A percentile compares a stretch with the other conserved stretches of the same genome.
Conservation (phyloP, 1,139 yeast genomes). For the Hansenula sp. region DNA sequence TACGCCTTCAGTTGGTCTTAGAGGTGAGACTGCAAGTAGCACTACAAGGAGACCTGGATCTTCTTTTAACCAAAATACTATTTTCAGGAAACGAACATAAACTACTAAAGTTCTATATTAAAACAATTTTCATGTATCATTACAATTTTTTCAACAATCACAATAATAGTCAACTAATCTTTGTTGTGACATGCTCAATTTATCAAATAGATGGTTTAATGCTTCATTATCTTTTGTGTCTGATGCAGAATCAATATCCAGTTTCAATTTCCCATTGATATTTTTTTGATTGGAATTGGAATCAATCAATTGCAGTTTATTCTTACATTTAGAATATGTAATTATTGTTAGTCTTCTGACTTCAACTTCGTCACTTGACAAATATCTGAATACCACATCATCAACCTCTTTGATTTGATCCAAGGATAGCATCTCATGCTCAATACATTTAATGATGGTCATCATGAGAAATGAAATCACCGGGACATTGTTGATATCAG, state of each 20-base stretch:
- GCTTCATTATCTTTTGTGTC: slow-evolving; percentile 10
- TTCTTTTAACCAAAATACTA: slow-evolving; percentile 6
- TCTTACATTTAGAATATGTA: slow-evolving; percentile 33
- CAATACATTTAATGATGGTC: slow-evolving; percentile 18
- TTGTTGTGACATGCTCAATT: slow-evolving; percentile 31
- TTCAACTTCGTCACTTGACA: slow-evolving; percentile 34
- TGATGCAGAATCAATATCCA: slow-evolving; percentile 7
- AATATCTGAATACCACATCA: slow-evolving; percentile 24
- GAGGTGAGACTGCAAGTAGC: background rate
- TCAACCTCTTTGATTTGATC: slow-evolving; percentile 29
- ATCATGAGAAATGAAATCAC: slow-evolving; percentile 13
- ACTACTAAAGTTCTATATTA: too few relatives aligned
- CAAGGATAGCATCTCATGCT: slow-evolving; percentile 9
- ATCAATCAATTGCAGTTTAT: slow-evolving; percentile 12
- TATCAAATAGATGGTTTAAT: slow-evolving; percentile 26
- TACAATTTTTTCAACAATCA: slow-evolving; percentile 5
- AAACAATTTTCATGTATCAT: background rate
- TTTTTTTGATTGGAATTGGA: slow-evolving; percentile 7
- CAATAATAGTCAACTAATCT: slow-evolving; percentile 37
- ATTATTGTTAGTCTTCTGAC: slow-evolving; percentile 38
- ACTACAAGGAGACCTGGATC: slow-evolving; percentile 18
- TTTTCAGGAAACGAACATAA: slow-evolving; percentile 1
- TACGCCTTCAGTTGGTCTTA: background rate
- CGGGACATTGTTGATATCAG: background rate
- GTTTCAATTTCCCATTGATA: background rate